Evolutionary conservation across 768 basidiomycete genomes (phyloP).

Genomic region (Lactarius tabidus): DNA sequence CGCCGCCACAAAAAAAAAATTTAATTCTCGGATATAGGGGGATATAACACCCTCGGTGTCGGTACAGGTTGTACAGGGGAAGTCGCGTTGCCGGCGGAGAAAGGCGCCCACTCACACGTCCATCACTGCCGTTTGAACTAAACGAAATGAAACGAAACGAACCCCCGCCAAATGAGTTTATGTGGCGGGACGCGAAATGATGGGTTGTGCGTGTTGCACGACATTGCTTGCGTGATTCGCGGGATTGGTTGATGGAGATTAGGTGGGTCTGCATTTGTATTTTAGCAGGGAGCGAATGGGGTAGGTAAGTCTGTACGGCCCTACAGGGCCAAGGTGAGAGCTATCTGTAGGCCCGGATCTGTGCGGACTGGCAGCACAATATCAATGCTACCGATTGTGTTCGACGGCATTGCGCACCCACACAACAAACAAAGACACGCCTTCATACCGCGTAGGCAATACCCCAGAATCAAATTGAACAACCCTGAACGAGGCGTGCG

Average conservation of each 20-base stretch:
- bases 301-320: background rate
- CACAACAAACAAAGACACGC: background rate
- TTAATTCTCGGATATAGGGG: background rate
- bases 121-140: no score
- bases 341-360: background rate
- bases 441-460: background rate
- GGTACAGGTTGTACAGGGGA: background rate
- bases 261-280: slow-evolving; percentile 4
- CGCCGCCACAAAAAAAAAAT: background rate
- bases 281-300: background rate
- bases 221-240: slow-evolving; percentile 19
- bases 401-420: background rate
- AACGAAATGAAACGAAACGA: no score
- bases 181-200: background rate
- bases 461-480: background rate
- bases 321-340: background rate
- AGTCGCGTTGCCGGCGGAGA: background rate
- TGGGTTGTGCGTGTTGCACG: background rate
- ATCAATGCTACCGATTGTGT: background rate
- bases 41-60: background rate
- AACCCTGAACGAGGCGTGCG: background rate
- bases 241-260: slow-evolving; percentile 16
- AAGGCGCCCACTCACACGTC: slow-evolving; percentile 2
- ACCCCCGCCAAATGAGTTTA: no score
- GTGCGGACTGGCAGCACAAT: background rate